phyloP scores from a whole-genome alignment of 2,329 filamentous ascomycete species.

The Penicillium sumatraense region DNA sequence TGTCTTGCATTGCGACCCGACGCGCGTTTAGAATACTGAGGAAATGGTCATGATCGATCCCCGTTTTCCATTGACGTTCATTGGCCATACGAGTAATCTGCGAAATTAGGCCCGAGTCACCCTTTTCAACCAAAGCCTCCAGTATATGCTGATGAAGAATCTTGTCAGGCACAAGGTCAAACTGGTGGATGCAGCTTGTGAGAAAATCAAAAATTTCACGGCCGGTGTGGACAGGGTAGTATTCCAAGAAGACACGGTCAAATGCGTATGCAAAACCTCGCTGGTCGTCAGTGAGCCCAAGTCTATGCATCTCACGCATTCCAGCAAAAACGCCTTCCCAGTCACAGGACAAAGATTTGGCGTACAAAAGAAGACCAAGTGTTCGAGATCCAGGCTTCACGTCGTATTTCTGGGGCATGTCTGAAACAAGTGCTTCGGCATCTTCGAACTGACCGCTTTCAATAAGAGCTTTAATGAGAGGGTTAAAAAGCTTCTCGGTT shows the following conservation, averaged over 20 bases:
- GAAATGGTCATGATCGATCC: slow-evolving; percentile 35
- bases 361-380: slow-evolving; percentile 42
- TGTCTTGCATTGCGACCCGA: slow-evolving; percentile 38
- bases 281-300: slow-evolving; percentile 34
- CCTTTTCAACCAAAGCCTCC: slow-evolving; percentile 46
- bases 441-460: slow-evolving; percentile 41
- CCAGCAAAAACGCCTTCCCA: slow-evolving; percentile 46
- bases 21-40: slow-evolving; percentile 39
- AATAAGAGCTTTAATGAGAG: slow-evolving; percentile 45
- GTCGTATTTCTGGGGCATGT: slow-evolving; percentile 38
- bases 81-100: slow-evolving; percentile 37
- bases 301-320: slow-evolving; percentile 43
- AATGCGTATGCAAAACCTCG: slow-evolving; percentile 39
- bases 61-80: slow-evolving; percentile 38
- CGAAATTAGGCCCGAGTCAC: slow-evolving; percentile 35
- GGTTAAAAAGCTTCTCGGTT: slow-evolving; percentile 47
- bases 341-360: slow-evolving; percentile 42
- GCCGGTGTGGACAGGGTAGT: slow-evolving; percentile 42
- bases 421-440: slow-evolving; percentile 40
- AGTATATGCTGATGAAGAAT: slow-evolving; percentile 47
- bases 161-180: slow-evolving; percentile 41
- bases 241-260: slow-evolving; percentile 48
- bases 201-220: slow-evolving; percentile 41
- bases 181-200: slow-evolving; percentile 39
- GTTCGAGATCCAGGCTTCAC: slow-evolving; percentile 39